Conservation (phyloP, 208 protist species). For the Acanthamoeba sp. region DNA sequence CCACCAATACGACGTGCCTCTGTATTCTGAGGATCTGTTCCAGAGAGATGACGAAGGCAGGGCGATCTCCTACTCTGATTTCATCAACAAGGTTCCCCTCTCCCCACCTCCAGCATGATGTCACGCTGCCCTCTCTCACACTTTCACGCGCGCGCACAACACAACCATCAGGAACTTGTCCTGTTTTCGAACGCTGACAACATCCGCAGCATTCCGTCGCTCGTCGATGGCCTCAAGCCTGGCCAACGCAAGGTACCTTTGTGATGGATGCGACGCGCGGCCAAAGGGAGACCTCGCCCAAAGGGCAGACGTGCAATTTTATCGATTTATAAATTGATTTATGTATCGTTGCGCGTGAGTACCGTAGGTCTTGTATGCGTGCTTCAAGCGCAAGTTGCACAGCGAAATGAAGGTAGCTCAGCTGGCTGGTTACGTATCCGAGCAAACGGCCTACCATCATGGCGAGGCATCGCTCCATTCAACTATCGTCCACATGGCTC, state of each 20-base stretch:
- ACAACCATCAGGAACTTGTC: conserved; percentile 95
- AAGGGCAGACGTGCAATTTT: too few relatives aligned
- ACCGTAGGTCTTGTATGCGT: conserved; percentile 96
- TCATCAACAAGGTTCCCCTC: conserved; percentile 95
- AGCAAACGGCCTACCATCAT: conserved; percentile 99
- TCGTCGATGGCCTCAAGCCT: conserved; percentile 99
- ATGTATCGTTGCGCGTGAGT: not conserved
- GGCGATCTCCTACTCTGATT: conserved; percentile 91
- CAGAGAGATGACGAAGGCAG: conserved; percentile 82
- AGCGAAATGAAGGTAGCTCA: conserved; percentile 99
- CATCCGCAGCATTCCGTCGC: conserved; percentile 94
- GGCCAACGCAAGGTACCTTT: conserved; percentile 96
- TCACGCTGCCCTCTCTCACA: too few relatives aligned
- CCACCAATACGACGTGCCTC: not conserved
- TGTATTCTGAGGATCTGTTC: conserved; percentile 39
- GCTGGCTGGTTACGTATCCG: conserved; percentile 96
- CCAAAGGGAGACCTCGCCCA: too few relatives aligned
- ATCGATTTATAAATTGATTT: not conserved
- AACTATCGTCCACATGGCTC: conserved; percentile 99
- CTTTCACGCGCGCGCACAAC: too few relatives aligned
- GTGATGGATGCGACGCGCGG: not conserved
- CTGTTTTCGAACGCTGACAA: conserved; percentile 98
- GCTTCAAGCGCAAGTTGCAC: conserved; percentile 99
- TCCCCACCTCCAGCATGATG: not conserved
- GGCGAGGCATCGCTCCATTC: conserved; percentile 97